phyloP scores from a whole-genome alignment of 1,284 basidiomycete species.

The Tylopilus sp. region DNA sequence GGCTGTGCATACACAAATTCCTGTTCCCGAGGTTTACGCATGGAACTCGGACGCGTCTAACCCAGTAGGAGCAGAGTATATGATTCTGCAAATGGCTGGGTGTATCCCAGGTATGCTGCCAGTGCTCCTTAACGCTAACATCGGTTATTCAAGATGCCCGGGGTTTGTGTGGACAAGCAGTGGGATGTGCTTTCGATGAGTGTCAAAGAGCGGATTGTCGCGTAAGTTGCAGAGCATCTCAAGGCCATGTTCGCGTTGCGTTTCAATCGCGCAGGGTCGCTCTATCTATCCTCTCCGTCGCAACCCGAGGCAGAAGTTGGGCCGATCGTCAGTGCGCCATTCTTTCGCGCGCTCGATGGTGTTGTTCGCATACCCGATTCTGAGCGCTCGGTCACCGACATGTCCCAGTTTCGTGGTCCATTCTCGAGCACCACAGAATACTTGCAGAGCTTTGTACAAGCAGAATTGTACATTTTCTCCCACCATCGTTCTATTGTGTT shows the following conservation, averaged over 20 bases:
- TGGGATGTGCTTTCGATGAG: slow-evolving; percentile 1
- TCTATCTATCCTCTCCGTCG: slow-evolving; percentile 9
- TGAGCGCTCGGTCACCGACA: neutral
- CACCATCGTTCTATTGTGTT: neutral
- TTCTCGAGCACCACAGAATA: slow-evolving; percentile 5
- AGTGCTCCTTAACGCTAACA: neutral
- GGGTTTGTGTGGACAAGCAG: neutral
- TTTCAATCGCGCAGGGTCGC: slow-evolving; percentile 7
- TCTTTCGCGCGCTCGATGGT: slow-evolving; percentile 8
- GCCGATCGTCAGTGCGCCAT: slow-evolving; percentile 4
- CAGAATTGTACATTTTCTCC: neutral
- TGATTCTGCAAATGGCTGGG: slow-evolving; percentile 2
- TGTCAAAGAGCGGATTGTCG: slow-evolving; percentile 7
- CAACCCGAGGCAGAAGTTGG: neutral
- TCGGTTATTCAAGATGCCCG: neutral
- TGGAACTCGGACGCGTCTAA: slow-evolving; percentile 7
- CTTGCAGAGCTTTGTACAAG: slow-evolving; percentile 8
- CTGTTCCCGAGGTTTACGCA: slow-evolving; percentile 3
- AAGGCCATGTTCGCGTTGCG: neutral
- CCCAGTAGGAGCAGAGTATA: slow-evolving; percentile 7
- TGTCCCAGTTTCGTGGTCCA: slow-evolving; percentile 7
- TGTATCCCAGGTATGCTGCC: neutral
- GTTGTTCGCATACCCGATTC: slow-evolving; percentile 4
- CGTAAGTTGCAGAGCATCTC: slow-evolving; percentile 1
- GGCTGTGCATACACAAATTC: slow-evolving; percentile 2